Evolutionary conservation across 345 rosid species (phyloP).

Genomic region (Leavenworthia alabamica): DNA sequence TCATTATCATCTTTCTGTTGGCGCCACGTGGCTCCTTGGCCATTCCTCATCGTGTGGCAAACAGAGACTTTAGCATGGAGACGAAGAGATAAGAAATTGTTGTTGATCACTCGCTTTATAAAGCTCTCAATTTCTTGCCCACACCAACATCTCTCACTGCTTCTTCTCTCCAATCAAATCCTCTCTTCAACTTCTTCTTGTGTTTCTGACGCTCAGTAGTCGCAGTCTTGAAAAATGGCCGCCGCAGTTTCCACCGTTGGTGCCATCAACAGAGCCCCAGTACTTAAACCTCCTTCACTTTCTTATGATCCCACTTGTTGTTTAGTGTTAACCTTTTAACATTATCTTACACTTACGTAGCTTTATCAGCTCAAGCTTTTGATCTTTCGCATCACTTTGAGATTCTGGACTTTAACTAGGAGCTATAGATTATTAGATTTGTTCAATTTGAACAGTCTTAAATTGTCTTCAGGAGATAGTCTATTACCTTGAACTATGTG

Average conservation of each 20-base stretch:
- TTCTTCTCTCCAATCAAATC: constrained; percentile 10
- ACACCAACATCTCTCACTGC: constrained; percentile 18
- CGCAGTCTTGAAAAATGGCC: constrained; percentile 48
- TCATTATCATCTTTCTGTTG: constrained; percentile 18
- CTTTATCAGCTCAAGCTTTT: neutral
- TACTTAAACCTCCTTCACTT: constrained; percentile 18
- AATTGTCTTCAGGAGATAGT: neutral
- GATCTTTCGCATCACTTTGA: constrained; percentile 2
- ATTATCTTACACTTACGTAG: neutral
- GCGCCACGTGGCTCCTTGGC: constrained; percentile 23
- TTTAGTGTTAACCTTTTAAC: neutral
- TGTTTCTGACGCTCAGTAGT: constrained; percentile 7
- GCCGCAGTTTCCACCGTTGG: constrained; percentile 75
- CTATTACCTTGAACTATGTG: neutral
- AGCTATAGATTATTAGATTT: neutral
- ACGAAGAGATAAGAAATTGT: constrained; percentile 32
- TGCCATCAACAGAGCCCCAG: constrained; percentile 68
- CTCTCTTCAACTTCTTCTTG: constrained; percentile 15
- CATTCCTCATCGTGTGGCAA: constrained; percentile 28
- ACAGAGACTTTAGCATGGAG: constrained; percentile 1
- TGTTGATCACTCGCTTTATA: constrained; percentile 23
- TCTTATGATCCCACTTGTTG: neutral
- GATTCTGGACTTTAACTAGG: constrained; percentile 9
- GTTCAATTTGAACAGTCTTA: neutral
- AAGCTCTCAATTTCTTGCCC: constrained; percentile 6